These are phyloP conservation scores for Thalassiosira mediterranea DNA, from an alignment of 352 stramenopile genomes.

Conservation along the genomic window DNA sequence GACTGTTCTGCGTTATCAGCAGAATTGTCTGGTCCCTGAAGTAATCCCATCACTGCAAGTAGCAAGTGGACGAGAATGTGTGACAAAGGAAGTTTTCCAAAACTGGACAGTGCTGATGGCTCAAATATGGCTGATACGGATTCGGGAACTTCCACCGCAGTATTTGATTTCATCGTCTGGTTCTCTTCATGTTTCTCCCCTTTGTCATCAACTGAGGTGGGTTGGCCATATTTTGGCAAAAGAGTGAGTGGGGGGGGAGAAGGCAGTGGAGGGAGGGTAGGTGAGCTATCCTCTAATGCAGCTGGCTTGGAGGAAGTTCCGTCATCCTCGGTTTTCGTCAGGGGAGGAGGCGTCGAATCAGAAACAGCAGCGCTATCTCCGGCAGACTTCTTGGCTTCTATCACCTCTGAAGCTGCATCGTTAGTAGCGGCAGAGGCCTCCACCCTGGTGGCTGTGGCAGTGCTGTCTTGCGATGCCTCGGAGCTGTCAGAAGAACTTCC, in stretches of 20 bases:
- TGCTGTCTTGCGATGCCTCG: background rate
- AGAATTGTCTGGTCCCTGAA: background rate
- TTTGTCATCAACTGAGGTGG: background rate
- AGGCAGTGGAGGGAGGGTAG: constrained; percentile 41
- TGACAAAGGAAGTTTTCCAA: constrained; percentile 74
- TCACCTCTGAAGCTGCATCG: too few relatives aligned
- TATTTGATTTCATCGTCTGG: constrained; percentile 17
- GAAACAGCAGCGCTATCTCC: background rate
- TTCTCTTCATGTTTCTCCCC: constrained; percentile 14
- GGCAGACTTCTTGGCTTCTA: too few relatives aligned
- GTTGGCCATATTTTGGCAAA: constrained; percentile 31
- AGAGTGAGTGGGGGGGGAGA: constrained; percentile 30
- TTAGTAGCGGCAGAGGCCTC: background rate
- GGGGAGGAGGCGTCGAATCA: too few relatives aligned
- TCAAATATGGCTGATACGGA: constrained; percentile 58
- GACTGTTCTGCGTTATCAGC: background rate
- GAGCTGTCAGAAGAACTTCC: constrained; percentile 2
- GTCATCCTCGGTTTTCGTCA: background rate
- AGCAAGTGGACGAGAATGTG: constrained; percentile 76
- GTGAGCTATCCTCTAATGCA: constrained; percentile 1
- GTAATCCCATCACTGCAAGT: constrained; percentile 27
- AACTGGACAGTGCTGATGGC: constrained; percentile 61
- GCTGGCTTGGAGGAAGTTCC: background rate
- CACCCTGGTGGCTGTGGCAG: too few relatives aligned
- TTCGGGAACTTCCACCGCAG: constrained; percentile 16